Conservation (phyloP, 2,329 filamentous ascomycete species). For the Didymella arachidicola region DNA sequence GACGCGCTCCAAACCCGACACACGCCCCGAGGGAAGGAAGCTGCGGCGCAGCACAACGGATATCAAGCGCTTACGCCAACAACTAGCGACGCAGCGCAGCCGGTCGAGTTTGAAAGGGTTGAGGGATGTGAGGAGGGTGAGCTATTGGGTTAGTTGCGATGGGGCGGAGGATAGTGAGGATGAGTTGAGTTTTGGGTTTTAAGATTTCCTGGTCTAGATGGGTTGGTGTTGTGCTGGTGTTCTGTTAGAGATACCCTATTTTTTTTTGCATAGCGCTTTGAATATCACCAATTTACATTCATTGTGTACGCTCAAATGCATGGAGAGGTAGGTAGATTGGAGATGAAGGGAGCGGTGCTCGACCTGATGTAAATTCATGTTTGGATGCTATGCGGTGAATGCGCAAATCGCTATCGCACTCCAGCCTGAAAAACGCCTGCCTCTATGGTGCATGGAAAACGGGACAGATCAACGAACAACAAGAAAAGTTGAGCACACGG, state of each 20-base stretch:
- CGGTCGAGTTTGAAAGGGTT: slow-evolving; percentile 28
- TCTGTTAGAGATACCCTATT: background rate
- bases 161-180: slow-evolving; percentile 6
- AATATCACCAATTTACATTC: background rate
- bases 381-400: background rate
- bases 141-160: slow-evolving; percentile 14
- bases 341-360: background rate
- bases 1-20: too few relatives aligned
- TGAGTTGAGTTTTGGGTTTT: slow-evolving; percentile 17
- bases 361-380: background rate
- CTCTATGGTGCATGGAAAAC: slow-evolving; percentile 1
- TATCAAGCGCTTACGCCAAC: slow-evolving; percentile 11
- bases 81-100: slow-evolving; percentile 23
- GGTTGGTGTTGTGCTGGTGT: background rate
- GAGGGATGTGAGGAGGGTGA: slow-evolving; percentile 25
- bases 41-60: slow-evolving; percentile 19
- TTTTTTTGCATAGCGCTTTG: background rate
- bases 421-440: background rate
- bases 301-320: background rate
- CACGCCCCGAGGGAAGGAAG: background rate
- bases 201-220: too few relatives aligned
- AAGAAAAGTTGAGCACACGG: too few relatives aligned
- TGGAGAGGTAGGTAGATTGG: background rate
- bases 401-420: background rate
- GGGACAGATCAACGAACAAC: too few relatives aligned